These are phyloP conservation scores for Raffaelea arxii DNA, from an alignment of 2,329 filamentous ascomycete species.

Conservation along the genomic window DNA sequence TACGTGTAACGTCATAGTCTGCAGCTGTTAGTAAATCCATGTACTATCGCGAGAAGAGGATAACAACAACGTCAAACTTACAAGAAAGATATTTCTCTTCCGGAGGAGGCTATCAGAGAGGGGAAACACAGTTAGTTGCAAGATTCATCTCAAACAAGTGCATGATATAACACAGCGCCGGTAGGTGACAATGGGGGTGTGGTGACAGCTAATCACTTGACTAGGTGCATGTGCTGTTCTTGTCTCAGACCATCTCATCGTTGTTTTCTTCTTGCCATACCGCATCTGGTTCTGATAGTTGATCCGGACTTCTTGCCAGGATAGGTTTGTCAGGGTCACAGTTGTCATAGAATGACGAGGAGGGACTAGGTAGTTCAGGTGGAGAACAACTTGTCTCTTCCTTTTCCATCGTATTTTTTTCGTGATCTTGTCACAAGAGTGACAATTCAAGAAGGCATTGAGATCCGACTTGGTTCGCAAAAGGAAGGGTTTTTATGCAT, in stretches of 20 bases:
- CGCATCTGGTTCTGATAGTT: not conserved
- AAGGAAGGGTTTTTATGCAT: too few relatives aligned
- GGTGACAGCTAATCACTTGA: not conserved
- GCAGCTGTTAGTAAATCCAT: slow-evolving; percentile 5
- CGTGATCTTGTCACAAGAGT: too few relatives aligned
- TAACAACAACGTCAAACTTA: not conserved
- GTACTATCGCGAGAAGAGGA: not conserved
- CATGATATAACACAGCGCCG: not conserved
- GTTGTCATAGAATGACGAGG: too few relatives aligned
- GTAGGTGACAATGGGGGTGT: slow-evolving; percentile 2
- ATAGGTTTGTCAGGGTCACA: too few relatives aligned
- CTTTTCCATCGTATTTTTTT: too few relatives aligned
- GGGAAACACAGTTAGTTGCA: slow-evolving; percentile 11
- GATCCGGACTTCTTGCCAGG: not conserved
- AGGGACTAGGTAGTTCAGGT: too few relatives aligned
- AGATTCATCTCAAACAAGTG: slow-evolving; percentile 1
- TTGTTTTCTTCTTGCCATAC: not conserved
- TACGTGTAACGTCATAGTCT: slow-evolving; percentile 28
- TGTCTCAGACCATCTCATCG: not conserved
- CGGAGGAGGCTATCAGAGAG: slow-evolving; percentile 21
- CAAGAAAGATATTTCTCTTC: slow-evolving; percentile 29
- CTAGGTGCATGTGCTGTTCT: not conserved
- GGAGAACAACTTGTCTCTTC: too few relatives aligned
- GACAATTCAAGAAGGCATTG: too few relatives aligned
- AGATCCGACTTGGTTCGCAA: too few relatives aligned